These are phyloP conservation scores for Collybiopsis confluens DNA, from an alignment of 768 basidiomycete species.

Conservation along the genomic window DNA sequence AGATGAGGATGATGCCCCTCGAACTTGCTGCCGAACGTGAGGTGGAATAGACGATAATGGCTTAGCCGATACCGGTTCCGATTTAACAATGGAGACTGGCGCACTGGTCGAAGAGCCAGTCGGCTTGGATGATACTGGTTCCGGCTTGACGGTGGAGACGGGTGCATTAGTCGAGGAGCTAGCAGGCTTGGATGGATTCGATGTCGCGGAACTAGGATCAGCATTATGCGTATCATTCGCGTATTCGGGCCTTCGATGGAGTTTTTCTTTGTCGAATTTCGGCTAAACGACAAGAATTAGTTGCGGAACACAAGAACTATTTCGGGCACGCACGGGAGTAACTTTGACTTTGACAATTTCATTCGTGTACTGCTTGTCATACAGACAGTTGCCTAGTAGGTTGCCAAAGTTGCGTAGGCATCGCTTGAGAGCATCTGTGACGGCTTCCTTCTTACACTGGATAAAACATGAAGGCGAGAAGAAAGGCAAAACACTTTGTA, in stretches of 20 bases:
- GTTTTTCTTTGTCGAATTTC: conserved; percentile 60
- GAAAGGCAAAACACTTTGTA: background rate
- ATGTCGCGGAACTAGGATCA: conserved; percentile 12
- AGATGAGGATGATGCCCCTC: background rate
- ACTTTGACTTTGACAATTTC: conserved; percentile 88
- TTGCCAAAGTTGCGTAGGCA: conserved; percentile 91
- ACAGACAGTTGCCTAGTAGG: conserved; percentile 93
- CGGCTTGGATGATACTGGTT: no score
- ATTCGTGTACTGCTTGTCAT: conserved; percentile 85
- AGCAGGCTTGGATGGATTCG: background rate
- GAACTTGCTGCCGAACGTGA: conserved; percentile 29
- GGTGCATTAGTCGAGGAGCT: background rate
- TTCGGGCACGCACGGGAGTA: conserved; percentile 56
- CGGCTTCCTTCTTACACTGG: conserved; percentile 97
- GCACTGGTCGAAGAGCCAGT: no score
- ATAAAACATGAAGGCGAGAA: background rate
- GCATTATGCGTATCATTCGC: conserved; percentile 39
- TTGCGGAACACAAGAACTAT: background rate
- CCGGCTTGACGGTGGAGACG: no score
- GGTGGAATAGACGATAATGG: conserved; percentile 33
- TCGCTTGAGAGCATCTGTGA: conserved; percentile 92
- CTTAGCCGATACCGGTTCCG: conserved; percentile 16
- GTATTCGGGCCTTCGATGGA: conserved; percentile 71
- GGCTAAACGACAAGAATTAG: conserved; percentile 30
- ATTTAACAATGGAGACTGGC: no score